A percentile compares a stretch with the other conserved stretches of the same genome.
Evolutionary conservation across 768 basidiomycete species (phyloP).

Genomic region (Pluteus cervinus): DNA sequence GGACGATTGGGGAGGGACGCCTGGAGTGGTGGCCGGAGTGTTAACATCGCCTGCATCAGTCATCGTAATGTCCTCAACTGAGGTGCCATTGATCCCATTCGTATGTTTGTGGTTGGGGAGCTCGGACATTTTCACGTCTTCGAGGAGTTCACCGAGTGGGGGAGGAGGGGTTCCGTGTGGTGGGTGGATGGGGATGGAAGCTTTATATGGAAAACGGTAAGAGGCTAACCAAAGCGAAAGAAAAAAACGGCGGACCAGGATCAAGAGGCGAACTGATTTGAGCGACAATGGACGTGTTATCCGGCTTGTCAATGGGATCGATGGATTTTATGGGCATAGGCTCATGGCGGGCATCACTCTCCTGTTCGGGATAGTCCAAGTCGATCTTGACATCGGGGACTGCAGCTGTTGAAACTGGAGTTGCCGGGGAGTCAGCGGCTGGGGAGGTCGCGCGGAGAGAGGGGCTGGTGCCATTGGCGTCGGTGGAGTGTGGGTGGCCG

Average conservation of each 20-base stretch:
- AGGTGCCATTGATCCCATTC: constrained; percentile 23
- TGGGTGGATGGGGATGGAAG: constrained; percentile 35
- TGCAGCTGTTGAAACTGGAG: constrained; percentile 47
- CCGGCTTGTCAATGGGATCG: constrained; percentile 30
- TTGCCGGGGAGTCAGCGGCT: constrained; percentile 49
- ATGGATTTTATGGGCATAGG: constrained; percentile 43
- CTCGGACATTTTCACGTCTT: constrained; percentile 59
- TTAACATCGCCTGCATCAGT: constrained; percentile 31
- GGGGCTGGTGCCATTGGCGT: constrained; percentile 23
- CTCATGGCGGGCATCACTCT: constrained; percentile 64
- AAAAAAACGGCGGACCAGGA: constrained; percentile 38
- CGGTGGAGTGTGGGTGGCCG: constrained; percentile 23
- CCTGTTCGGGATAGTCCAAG: constrained; percentile 54
- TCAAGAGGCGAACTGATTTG: constrained; percentile 39
- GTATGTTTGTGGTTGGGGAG: constrained; percentile 19
- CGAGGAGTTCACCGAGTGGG: constrained; percentile 31
- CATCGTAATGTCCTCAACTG: constrained; percentile 35
- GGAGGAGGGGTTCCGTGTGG: constrained; percentile 41
- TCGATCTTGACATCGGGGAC: constrained; percentile 57
- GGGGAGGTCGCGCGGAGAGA: constrained; percentile 29
- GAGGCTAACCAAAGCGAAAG: constrained; percentile 16
- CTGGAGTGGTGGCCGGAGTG: constrained; percentile 33
- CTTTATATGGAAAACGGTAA: constrained; percentile 24
- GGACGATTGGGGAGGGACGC: constrained; percentile 32
- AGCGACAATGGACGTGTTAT: constrained; percentile 39